phyloP scores from a whole-genome alignment of 2,329 filamentous ascomycete genomes.

The Aspergillus proliferans region DNA sequence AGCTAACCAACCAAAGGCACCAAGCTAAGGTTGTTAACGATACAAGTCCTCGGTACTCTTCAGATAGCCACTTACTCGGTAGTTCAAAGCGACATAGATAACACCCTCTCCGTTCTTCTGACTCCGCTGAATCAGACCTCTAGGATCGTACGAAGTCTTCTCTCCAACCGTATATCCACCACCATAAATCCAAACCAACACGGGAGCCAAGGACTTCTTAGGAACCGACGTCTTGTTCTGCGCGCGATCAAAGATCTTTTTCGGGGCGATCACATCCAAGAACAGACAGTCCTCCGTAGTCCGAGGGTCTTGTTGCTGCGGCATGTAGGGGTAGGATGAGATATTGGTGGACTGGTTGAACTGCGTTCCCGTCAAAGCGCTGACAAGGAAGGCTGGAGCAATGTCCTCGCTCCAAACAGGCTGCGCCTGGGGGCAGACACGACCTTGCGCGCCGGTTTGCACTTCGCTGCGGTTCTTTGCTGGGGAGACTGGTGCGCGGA shows the following conservation, averaged over 20 bases:
- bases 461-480: conserved; percentile 38
- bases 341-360: conserved; percentile 17
- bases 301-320: conserved; percentile 15
- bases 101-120: conserved; percentile 35
- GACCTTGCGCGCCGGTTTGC: conserved; percentile 40
- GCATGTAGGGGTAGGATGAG: conserved; percentile 15
- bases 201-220: conserved; percentile 20
- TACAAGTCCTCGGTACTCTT: not conserved
- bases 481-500: conserved; percentile 42
- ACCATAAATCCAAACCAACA: conserved; percentile 44
- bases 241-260: conserved; percentile 24
- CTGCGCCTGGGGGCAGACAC: conserved; percentile 41
- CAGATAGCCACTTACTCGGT: conserved; percentile 26
- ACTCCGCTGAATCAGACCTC: conserved; percentile 38
- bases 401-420: conserved; percentile 40
- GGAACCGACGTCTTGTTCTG: conserved; percentile 7
- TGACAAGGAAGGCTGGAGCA: conserved; percentile 13
- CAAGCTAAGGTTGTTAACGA: conserved; percentile 25
- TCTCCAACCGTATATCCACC: conserved; percentile 40
- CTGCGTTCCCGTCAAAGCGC: conserved; percentile 6
- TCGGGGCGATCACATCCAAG: conserved; percentile 31
- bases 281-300: conserved; percentile 34
- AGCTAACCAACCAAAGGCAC: conserved; percentile 45
- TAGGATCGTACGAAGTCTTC: conserved; percentile 32
- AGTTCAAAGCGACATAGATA: conserved; percentile 46